A percentile compares a stretch with the other conserved stretches of the same genome.
These are phyloP conservation scores for Camelina laxa DNA, from an alignment of 345 rosid genomes.

Conservation along the genomic window DNA sequence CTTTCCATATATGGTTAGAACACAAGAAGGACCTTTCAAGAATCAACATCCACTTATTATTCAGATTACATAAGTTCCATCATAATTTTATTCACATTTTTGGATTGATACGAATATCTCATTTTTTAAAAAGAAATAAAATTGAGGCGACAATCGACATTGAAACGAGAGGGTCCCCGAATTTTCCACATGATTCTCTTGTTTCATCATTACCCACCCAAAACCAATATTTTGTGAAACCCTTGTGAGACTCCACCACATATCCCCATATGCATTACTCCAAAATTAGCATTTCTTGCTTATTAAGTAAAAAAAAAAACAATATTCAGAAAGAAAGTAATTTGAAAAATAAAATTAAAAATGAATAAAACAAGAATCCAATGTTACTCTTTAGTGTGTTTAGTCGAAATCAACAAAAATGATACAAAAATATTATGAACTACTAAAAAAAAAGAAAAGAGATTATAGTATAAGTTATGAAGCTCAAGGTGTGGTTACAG, in stretches of 20 bases:
- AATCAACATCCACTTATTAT: constrained; percentile 25
- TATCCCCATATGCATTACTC: constrained; percentile 36
- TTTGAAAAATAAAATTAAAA: not conserved
- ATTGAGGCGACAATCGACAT: constrained; percentile 40
- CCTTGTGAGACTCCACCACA: constrained; percentile 45
- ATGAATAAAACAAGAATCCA: constrained; percentile 1
- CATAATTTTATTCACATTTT: constrained; percentile 29
- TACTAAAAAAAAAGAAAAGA: constrained; percentile 4
- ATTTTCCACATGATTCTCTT: constrained; percentile 38
- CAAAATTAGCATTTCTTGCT: constrained; percentile 25
- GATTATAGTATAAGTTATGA: constrained; percentile 12
- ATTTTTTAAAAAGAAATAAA: not conserved
- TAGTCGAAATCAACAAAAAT: constrained; percentile 14
- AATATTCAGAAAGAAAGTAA: not conserved
- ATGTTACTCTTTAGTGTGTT: constrained; percentile 7
- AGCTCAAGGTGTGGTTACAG: constrained; percentile 29
- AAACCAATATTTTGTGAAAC: constrained; percentile 42
- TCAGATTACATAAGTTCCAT: constrained; percentile 33
- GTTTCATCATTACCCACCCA: constrained; percentile 45
- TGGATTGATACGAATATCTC: constrained; percentile 40
- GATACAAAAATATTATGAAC: constrained; percentile 27
- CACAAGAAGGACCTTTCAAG: constrained; percentile 33
- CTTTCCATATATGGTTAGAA: constrained; percentile 40
- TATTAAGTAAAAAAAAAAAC: not conserved
- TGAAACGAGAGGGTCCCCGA: constrained; percentile 45